phyloP scores from a whole-genome alignment of 345 rosid genomes.

The Gossypium rotundifolium region DNA sequence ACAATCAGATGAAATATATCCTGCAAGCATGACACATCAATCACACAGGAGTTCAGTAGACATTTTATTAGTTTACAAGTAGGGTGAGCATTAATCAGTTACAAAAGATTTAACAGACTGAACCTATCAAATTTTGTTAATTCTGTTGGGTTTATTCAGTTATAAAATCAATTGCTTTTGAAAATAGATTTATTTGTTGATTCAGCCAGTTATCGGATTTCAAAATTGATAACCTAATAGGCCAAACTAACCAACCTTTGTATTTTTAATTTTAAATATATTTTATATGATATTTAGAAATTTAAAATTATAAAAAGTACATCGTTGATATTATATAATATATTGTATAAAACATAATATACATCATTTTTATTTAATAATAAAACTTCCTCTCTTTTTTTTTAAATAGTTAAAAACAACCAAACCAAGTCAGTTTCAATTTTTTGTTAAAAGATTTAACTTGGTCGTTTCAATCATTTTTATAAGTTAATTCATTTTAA shows the following conservation, averaged over 20 bases:
- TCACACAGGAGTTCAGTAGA: conserved; percentile 13
- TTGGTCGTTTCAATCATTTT: background rate
- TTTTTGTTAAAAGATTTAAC: background rate
- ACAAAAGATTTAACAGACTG: background rate
- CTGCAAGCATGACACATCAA: conserved; percentile 37
- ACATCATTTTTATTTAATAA: background rate
- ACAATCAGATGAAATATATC: conserved; percentile 80
- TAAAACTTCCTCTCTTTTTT: background rate
- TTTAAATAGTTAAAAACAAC: background rate
- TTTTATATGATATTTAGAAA: background rate
- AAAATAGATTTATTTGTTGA: background rate
- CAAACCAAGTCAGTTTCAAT: background rate
- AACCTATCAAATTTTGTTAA: background rate
- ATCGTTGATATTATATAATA: background rate
- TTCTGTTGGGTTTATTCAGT: background rate
- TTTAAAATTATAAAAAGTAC: background rate
- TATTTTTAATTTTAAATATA: background rate
- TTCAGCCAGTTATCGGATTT: background rate
- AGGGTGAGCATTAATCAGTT: background rate
- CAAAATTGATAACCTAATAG: background rate
- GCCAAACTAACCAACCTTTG: background rate
- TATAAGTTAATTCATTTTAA: background rate
- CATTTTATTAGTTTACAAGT: background rate
- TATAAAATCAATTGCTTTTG: background rate
- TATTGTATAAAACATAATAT: background rate